These are phyloP conservation scores for Vickermania spadyakhi DNA, from an alignment of 208 protist species.

Conservation along the genomic window DNA sequence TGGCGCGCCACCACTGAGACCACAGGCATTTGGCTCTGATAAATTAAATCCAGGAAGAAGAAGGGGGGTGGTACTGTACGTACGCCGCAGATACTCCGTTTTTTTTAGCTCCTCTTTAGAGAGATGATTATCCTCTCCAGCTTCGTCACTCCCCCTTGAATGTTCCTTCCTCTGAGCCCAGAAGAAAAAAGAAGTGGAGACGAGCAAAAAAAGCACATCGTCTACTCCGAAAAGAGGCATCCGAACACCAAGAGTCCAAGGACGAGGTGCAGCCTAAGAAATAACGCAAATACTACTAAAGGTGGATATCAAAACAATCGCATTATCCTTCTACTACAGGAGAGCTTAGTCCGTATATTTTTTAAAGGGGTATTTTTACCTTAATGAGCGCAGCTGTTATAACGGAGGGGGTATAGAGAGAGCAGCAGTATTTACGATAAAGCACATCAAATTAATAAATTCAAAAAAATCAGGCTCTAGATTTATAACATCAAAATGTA, in stretches of 20 bases:
- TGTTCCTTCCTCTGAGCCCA: constrained; percentile 57
- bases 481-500: too few species aligned
- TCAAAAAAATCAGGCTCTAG: too few species aligned
- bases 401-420: too few species aligned
- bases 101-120: constrained; percentile 22
- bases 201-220: constrained; percentile 61
- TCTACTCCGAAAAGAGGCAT: constrained; percentile 76
- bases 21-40: not conserved
- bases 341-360: too few species aligned
- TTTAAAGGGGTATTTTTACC: too few species aligned
- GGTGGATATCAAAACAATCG: too few species aligned
- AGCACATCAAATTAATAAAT: too few species aligned
- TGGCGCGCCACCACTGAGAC: not conserved
- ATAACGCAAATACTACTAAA: not conserved
- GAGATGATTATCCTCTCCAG: too few species aligned
- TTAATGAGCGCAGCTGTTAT: too few species aligned
- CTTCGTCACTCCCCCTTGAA: too few species aligned
- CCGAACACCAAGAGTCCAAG: not conserved
- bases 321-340: too few species aligned
- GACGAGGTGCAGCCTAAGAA: not conserved
- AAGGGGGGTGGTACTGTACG: not conserved
- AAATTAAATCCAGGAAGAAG: not conserved
- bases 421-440: too few species aligned
- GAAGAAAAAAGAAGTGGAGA: constrained; percentile 50
- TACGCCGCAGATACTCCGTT: constrained; percentile 6